These are phyloP conservation scores for Diaporthe sp. DNA, from an alignment of 2,329 filamentous ascomycete genomes.

Conservation along the genomic window DNA sequence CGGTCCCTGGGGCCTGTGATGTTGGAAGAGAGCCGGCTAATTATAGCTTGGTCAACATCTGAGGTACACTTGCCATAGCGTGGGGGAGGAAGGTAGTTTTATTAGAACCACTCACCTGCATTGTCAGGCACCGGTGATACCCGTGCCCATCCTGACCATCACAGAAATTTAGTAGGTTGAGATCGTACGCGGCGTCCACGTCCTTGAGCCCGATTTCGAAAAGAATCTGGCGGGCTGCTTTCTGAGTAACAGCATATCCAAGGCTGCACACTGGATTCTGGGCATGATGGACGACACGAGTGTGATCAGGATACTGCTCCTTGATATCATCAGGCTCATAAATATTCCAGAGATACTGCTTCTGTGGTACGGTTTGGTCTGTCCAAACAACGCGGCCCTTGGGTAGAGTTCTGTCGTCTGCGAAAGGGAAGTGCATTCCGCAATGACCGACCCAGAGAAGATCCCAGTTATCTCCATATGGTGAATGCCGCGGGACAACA, in stretches of 20 bases:
- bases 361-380: slow-evolving; percentile 52
- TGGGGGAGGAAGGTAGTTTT: neutral
- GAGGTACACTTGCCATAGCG: too few species aligned
- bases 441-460: slow-evolving; percentile 67
- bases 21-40: slow-evolving; percentile 61
- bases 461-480: slow-evolving; percentile 66
- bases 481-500: slow-evolving; percentile 47
- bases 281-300: slow-evolving; percentile 56
- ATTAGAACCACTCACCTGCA: slow-evolving; percentile 43
- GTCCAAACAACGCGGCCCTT: slow-evolving; percentile 50
- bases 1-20: slow-evolving; percentile 57
- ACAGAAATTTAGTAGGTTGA: slow-evolving; percentile 58
- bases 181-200: slow-evolving; percentile 54
- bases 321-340: slow-evolving; percentile 50
- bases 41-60: neutral
- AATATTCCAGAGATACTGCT: slow-evolving; percentile 50
- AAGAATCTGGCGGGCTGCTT: slow-evolving; percentile 55
- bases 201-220: slow-evolving; percentile 56
- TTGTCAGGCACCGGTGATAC: slow-evolving; percentile 55
- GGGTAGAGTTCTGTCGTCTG: slow-evolving; percentile 41
- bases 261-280: slow-evolving; percentile 57
- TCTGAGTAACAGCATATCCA: slow-evolving; percentile 58
- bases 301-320: slow-evolving; percentile 55
- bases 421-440: slow-evolving; percentile 51
- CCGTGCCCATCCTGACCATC: slow-evolving; percentile 52